phyloP scores from a whole-genome alignment of 169 alveolate species.

The Plasmodium ovale region DNA sequence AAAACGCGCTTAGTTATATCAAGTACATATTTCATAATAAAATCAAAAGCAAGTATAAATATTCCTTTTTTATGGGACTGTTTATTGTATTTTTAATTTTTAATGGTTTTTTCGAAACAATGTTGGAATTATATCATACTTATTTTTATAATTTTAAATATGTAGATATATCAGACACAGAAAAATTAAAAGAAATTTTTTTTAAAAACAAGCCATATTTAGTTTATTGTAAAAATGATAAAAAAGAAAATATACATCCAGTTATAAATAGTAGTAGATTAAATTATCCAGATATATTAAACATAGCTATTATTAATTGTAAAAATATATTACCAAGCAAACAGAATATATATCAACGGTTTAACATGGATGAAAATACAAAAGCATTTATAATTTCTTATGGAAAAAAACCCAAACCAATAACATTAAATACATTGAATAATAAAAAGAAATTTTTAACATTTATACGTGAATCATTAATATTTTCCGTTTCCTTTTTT shows the following conservation, averaged over 20 bases:
- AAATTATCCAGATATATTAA: slow-evolving; percentile 45
- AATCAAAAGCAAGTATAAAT: slow-evolving; percentile 20
- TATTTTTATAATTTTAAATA: slow-evolving; percentile 56
- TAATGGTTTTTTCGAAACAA: slow-evolving; percentile 37
- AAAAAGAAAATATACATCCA: slow-evolving; percentile 38
- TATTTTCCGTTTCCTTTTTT: slow-evolving; percentile 66
- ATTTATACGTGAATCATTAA: slow-evolving; percentile 52
- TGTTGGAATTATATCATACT: slow-evolving; percentile 33
- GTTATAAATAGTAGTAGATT: slow-evolving; percentile 31
- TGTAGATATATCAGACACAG: slow-evolving; percentile 43
- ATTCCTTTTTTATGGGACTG: slow-evolving; percentile 63
- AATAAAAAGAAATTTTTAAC: slow-evolving; percentile 52
- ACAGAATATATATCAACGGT: slow-evolving; percentile 58
- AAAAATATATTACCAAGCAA: slow-evolving; percentile 57
- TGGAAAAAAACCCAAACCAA: slow-evolving; percentile 75
- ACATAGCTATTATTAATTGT: slow-evolving; percentile 68
- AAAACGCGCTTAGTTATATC: background rate
- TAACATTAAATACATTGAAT: slow-evolving; percentile 9
- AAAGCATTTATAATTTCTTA: slow-evolving; percentile 50
- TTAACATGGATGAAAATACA: slow-evolving; percentile 18
- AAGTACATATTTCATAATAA: slow-evolving; percentile 9
- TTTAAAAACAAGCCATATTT: slow-evolving; percentile 67
- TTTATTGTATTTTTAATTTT: slow-evolving; percentile 62
- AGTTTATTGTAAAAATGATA: slow-evolving; percentile 69
- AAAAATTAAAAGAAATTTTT: slow-evolving; percentile 58